phyloP scores from a whole-genome alignment of 2,329 filamentous ascomycete genomes.

The Beauveria medogensis region DNA sequence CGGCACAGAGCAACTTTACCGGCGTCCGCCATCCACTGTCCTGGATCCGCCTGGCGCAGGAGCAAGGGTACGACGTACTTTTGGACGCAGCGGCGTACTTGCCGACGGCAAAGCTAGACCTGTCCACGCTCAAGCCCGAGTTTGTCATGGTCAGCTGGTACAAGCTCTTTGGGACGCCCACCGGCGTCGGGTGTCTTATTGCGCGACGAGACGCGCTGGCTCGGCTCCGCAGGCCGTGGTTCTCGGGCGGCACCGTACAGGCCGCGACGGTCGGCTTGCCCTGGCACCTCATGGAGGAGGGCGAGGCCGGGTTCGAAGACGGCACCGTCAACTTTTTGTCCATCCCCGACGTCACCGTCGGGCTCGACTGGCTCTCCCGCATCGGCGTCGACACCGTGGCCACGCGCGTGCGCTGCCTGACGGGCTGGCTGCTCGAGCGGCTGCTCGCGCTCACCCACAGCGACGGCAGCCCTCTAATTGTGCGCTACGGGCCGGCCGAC shows the following conservation, averaged over 20 bases:
- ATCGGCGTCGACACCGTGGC: conserved; percentile 22
- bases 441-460: conserved; percentile 24
- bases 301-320: conserved; percentile 30
- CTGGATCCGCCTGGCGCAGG: conserved; percentile 28
- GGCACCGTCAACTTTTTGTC: conserved; percentile 32
- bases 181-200: conserved; percentile 32
- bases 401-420: conserved; percentile 28
- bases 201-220: conserved; percentile 24
- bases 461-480: conserved; percentile 25
- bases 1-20: conserved; percentile 38
- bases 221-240: conserved; percentile 29
- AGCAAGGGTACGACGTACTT: conserved; percentile 30
- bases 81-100: conserved; percentile 33
- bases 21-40: conserved; percentile 33
- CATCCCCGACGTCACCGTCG: conserved; percentile 30
- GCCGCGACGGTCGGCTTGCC: conserved; percentile 23
- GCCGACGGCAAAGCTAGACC: conserved; percentile 27
- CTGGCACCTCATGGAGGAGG: conserved; percentile 23
- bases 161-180: conserved; percentile 35
- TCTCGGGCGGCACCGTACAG: conserved; percentile 30
- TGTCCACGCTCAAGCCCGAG: conserved; percentile 27
- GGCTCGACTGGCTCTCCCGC: conserved; percentile 27
- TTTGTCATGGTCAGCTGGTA: conserved; percentile 34
- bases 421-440: conserved; percentile 26
- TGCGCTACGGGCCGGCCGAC: conserved; percentile 27